These are phyloP conservation scores for Dalechampia spathulata DNA, from an alignment of 441 rosid species.

Conservation along the genomic window DNA sequence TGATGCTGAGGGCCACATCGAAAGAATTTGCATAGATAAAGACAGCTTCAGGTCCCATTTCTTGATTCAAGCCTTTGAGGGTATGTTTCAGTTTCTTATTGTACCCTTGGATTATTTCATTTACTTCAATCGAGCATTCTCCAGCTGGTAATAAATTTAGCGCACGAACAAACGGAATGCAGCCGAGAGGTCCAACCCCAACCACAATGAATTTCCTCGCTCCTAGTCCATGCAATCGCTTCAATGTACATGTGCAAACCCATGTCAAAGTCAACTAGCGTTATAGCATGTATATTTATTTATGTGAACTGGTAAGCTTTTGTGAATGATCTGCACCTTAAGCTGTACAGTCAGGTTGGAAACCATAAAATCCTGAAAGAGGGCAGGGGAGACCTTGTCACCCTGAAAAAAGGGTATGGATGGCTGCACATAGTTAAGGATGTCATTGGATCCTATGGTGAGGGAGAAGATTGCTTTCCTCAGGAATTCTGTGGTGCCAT, in stretches of 20 bases:
- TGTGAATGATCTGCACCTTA: slow-evolving; percentile 22
- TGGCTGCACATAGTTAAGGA: slow-evolving; percentile 43
- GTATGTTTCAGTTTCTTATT: slow-evolving; percentile 30
- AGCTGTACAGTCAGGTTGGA: slow-evolving; percentile 43
- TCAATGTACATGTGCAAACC: background rate
- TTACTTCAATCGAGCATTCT: slow-evolving; percentile 38
- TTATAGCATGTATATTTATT: too few species aligned
- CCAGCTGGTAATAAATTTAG: slow-evolving; percentile 28
- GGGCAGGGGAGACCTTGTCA: slow-evolving; percentile 26
- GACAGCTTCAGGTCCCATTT: slow-evolving; percentile 25
- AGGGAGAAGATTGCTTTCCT: slow-evolving; percentile 41
- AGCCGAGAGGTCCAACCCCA: slow-evolving; percentile 53
- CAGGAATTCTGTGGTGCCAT: slow-evolving; percentile 29
- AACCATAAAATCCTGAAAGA: slow-evolving; percentile 39
- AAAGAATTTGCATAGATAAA: slow-evolving; percentile 44
- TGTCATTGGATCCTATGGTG: slow-evolving; percentile 48
- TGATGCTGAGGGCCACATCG: slow-evolving; percentile 32
- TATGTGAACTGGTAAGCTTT: too few species aligned
- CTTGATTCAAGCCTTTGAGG: slow-evolving; percentile 23
- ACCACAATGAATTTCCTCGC: slow-evolving; percentile 43
- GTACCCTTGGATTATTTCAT: slow-evolving; percentile 31
- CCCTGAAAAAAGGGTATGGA: slow-evolving; percentile 32
- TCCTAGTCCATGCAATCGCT: slow-evolving; percentile 43
- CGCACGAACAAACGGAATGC: slow-evolving; percentile 55
- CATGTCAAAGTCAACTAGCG: background rate